Evolutionary conservation across 140 eudicot species (phyloP).

Genomic region (Bidens hawaiensis): DNA sequence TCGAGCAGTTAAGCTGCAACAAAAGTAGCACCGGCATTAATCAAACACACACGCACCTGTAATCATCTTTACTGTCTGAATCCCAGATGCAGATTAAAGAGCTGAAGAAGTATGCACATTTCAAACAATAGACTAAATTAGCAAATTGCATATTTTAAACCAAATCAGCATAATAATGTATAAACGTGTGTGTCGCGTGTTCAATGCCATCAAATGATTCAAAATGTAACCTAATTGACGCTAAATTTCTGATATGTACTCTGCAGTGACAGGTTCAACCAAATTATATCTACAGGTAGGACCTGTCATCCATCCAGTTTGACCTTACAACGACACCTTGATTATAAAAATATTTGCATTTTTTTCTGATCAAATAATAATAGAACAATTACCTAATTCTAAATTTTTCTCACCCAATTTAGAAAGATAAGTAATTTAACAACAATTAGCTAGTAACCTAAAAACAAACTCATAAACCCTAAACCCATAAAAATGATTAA

Average conservation of each 20-base stretch:
- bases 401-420: neutral
- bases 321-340: too few relatives aligned
- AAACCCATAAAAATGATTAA: neutral
- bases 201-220: too few relatives aligned
- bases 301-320: too few relatives aligned
- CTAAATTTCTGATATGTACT: too few relatives aligned
- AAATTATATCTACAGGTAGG: too few relatives aligned
- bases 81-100: constrained; percentile 16
- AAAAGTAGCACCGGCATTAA: neutral
- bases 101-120: neutral
- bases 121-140: neutral
- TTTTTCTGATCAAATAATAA: neutral
- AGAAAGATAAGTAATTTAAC: too few relatives aligned
- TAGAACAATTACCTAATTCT: neutral
- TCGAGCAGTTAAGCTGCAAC: constrained; percentile 24
- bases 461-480: neutral
- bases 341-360: too few relatives aligned
- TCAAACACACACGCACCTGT: constrained; percentile 12
- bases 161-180: too few relatives aligned
- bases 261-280: too few relatives aligned
- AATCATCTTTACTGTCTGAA: constrained; percentile 21
- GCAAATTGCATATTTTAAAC: neutral
- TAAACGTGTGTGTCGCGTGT: too few relatives aligned
- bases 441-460: neutral
- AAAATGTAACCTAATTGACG: too few relatives aligned